Base-by-base conservation (phyloP, 1,284 basidiomycete species). In the Fomitiporia mediterranea region DNA sequence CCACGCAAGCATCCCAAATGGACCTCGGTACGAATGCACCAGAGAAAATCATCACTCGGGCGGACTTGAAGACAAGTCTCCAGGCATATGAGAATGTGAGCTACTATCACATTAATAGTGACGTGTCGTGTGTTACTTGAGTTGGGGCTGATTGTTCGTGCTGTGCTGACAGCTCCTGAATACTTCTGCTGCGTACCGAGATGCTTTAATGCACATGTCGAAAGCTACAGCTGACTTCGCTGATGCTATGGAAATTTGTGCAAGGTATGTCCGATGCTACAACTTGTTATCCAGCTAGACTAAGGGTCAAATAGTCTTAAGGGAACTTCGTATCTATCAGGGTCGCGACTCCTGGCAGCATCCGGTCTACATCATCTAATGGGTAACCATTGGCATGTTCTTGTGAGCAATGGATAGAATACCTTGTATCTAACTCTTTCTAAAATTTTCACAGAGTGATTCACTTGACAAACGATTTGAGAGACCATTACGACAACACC, bases 301-400 rank as follows among this genome's bases (percentile, higher is more conserved):
- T 56, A 19, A 58, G 37, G 19, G 19, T 49, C 27, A 50, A 46
- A 32, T 61, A 89, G 87, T 57, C 72, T 91, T 64, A 91, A 94
- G 72, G 83, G 92, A 58, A 80, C 91, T 48, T 74, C 85, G 63
- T 84, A 94, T 70, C 82, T 94, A 70, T 72, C 89, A 46, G 79
- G 91, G 61, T 80, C 86, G 60, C 74, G 89, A 60, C 71, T 91
- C 47, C 84, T 94, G 66, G 91, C 89, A 32, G 84, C 89, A n/a
- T 85, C 89, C 15, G 94, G 94, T 1, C 74, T 97, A 51, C 93
- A 97, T 69, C 91, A 94, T 70, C 81, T 98, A 62, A 88, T 96
- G 66, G 86, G 89, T 54, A 96, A 96, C 70, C 92, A 96, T 65
- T 93, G 91, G 79, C 91, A 94, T 69, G 82, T 97, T 53, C 74